These are phyloP conservation scores for Lunularia cruciata DNA, from an alignment of 225 moss, liverwort and hornwort species.

Conservation along the genomic window DNA sequence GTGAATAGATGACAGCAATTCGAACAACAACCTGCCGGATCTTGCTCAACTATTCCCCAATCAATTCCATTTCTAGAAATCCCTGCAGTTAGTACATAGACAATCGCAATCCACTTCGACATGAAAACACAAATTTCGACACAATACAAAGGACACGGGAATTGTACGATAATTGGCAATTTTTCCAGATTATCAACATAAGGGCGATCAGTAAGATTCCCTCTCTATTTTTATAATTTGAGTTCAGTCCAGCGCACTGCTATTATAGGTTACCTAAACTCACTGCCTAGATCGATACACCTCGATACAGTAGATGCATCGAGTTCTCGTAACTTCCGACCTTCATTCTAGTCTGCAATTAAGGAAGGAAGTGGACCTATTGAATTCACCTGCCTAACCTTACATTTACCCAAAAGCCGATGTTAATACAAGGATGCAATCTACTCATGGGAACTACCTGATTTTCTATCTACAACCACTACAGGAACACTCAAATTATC, in stretches of 20 bases:
- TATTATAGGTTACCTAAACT: constrained; percentile 2
- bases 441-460: neutral
- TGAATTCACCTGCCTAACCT: constrained; percentile 2
- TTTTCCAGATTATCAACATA: constrained; percentile 10
- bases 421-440: constrained; percentile 21
- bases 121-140: neutral
- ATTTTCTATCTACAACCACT: constrained; percentile 17
- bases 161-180: neutral
- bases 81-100: no score
- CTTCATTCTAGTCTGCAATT: neutral
- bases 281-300: constrained; percentile 5
- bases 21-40: no score
- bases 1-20: neutral
- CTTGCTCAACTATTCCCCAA: no score
- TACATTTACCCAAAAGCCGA: constrained; percentile 3
- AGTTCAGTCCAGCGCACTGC: neutral
- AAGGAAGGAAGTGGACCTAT: neutral
- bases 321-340: neutral
- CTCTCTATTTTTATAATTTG: constrained; percentile 6
- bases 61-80: no score
- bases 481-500: neutral
- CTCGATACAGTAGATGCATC: neutral
- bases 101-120: no score
- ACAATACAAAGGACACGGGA: neutral
- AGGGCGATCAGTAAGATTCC: constrained; percentile 6